Evolutionary conservation across 345 rosid genomes (phyloP), one percentile per base, ranked within the genome.

Genomic region (Citrus medica): DNA sequence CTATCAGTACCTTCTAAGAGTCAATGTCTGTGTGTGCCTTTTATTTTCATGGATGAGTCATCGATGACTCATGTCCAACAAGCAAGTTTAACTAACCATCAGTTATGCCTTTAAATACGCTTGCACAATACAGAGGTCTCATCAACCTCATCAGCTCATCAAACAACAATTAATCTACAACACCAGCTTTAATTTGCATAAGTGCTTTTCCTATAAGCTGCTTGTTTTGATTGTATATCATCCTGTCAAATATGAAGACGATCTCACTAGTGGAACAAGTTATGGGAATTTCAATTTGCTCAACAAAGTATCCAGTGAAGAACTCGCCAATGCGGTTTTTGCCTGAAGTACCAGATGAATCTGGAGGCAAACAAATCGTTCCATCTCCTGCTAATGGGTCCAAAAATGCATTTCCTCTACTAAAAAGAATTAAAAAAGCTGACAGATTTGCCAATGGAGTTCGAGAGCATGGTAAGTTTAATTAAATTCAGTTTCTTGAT

Each of bases 381-480:
- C 82, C 84, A 28, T 82, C 88, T 76, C 85, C 89, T 16, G 79
- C 80, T n/a, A 82, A 83, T 63, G 71, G 71, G 24, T 77, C 84
- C n/a, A 53, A 16, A 67, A 69, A 82, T 48, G 66, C 82, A 16
- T 82, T 71, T 77, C 80, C 88, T 32, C 53, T 85, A 66, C 64
- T 83, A 22, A 86, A 72, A 75, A 84, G 85, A 73, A 77, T 86
- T 81, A 90, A 89, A 80, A 86, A 82, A 66, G 82, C 86, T 1
- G 77, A 86, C 46, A 86, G 84, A 53, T 88, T 91, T 78, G 87
- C 86, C 7, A 79, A 74, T 65, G 90, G 88, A 33, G 69, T 76
- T 58, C 79, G 88, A 65, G 93, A 92, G 78, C 96, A 90, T 65
- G 86, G 84, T 86, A 88, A 69, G 82, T 69, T 38, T 17, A 53